A percentile compares a stretch with the other conserved stretches of the same genome.
Evolutionary conservation across 148 eudicot species (phyloP).

Genomic region (Vaccinium darrowii): DNA sequence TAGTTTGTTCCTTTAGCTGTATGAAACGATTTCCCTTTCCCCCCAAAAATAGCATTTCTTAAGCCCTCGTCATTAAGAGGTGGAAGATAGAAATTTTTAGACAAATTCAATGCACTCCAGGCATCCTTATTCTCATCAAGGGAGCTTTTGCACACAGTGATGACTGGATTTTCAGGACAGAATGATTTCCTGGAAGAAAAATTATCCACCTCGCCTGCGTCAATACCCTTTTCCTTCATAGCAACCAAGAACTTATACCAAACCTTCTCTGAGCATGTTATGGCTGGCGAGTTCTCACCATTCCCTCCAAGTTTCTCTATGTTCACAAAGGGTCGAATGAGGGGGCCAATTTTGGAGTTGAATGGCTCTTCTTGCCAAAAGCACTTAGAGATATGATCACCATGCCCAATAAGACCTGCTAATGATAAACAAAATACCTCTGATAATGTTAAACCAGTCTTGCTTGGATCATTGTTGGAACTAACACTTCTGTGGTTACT

Average conservation of each 20-base stretch:
- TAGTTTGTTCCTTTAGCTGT: slow-evolving; percentile 48
- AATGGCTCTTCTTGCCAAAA: slow-evolving; percentile 45
- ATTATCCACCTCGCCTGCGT: slow-evolving; percentile 25
- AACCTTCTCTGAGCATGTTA: slow-evolving; percentile 39
- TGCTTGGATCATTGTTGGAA: slow-evolving; percentile 19
- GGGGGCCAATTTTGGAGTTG: slow-evolving; percentile 33
- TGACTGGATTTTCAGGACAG: slow-evolving; percentile 72
- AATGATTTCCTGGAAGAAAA: slow-evolving; percentile 34
- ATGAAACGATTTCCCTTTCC: slow-evolving; percentile 23
- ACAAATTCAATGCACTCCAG: slow-evolving; percentile 59
- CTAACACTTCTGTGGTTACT: slow-evolving; percentile 17
- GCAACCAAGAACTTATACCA: slow-evolving; percentile 65
- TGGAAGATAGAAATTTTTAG: slow-evolving; percentile 58
- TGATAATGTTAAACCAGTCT: slow-evolving; percentile 61
- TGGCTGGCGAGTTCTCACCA: slow-evolving; percentile 24
- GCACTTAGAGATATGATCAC: slow-evolving; percentile 73
- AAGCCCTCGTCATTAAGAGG: slow-evolving; percentile 80
- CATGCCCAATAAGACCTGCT: slow-evolving; percentile 76
- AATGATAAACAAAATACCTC: slow-evolving; percentile 82
- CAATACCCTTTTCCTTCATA: slow-evolving; percentile 27
- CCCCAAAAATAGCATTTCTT: slow-evolving; percentile 53
- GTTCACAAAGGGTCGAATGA: slow-evolving; percentile 24
- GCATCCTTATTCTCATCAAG: slow-evolving; percentile 50
- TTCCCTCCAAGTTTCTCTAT: slow-evolving; percentile 21
- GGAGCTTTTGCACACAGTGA: slow-evolving; percentile 58